These are phyloP conservation scores for Neofusicoccum laricinum DNA, from an alignment of 2,329 filamentous ascomycete species.

Conservation along the genomic window DNA sequence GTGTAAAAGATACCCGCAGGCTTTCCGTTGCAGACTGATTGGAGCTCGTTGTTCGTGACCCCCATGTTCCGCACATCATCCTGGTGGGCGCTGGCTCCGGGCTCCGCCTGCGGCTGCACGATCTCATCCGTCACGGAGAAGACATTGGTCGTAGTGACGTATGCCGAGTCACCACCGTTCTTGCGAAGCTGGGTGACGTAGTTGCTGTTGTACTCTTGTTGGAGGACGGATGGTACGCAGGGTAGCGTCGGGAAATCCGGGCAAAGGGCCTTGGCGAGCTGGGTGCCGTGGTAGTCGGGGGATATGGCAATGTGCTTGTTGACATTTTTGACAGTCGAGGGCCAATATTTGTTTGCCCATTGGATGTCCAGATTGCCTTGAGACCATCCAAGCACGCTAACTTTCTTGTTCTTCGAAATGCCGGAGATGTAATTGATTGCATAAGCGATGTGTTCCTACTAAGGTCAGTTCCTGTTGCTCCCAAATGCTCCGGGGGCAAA, in stretches of 20 bases:
- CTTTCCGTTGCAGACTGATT: constrained; percentile 40
- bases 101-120: constrained; percentile 50
- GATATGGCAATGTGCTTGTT: constrained; percentile 53
- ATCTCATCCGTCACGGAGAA: constrained; percentile 53
- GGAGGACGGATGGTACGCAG: constrained; percentile 43
- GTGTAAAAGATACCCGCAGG: constrained; percentile 47
- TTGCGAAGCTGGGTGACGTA: constrained; percentile 44
- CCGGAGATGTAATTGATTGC: constrained; percentile 56
- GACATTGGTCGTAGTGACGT: constrained; percentile 55
- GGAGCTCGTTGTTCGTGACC: constrained; percentile 52
- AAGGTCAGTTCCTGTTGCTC: neutral
- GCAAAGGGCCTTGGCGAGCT: constrained; percentile 31
- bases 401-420: constrained; percentile 36
- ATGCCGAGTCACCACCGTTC: constrained; percentile 50
- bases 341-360: constrained; percentile 60
- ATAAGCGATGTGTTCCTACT: constrained; percentile 54
- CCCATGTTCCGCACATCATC: constrained; percentile 43
- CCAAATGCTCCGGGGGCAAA: no score
- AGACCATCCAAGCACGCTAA: constrained; percentile 53
- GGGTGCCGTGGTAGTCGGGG: constrained; percentile 53
- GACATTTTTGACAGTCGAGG: constrained; percentile 44
- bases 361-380: constrained; percentile 54
- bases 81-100: constrained; percentile 46
- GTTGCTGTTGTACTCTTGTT: constrained; percentile 47
- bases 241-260: neutral